Evolutionary conservation across 345 rosid species (phyloP).

Genomic region (Luvunga scandens): DNA sequence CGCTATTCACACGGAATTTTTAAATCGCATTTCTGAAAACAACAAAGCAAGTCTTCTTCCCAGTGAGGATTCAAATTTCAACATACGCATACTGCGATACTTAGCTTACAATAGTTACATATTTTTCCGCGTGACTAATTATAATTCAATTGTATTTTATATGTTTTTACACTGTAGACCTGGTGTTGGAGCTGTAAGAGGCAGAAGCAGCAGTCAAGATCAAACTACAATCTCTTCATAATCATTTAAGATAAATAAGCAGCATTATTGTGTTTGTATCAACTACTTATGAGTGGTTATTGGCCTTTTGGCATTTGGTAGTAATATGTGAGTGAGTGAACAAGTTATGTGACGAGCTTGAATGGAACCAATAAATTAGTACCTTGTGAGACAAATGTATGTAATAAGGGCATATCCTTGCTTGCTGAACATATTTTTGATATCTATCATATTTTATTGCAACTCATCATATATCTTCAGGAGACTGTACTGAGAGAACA

Average conservation of each 20-base stretch:
- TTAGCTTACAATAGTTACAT: no score
- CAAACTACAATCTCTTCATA: not conserved
- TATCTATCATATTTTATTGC: not conserved
- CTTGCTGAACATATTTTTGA: not conserved
- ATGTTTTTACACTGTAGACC: conserved; percentile 37
- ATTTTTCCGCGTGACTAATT: not conserved
- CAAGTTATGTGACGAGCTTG: conserved; percentile 21
- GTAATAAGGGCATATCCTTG: not conserved
- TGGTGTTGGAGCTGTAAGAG: conserved; percentile 68
- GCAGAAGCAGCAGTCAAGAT: conserved; percentile 21
- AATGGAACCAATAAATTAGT: conserved; percentile 16
- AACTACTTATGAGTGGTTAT: not conserved
- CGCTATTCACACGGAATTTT: no score
- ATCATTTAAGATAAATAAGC: not conserved
- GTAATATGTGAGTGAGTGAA: conserved; percentile 19
- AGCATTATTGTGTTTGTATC: conserved; percentile 19
- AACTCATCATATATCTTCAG: not conserved
- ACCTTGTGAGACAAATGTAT: conserved; percentile 7
- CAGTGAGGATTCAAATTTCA: not conserved
- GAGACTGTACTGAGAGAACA: conserved; percentile 10
- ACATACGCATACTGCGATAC: not conserved
- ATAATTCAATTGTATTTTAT: not conserved
- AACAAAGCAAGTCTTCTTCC: no score
- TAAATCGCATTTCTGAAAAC: no score
- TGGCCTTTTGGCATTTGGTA: conserved; percentile 9